Base-by-base conservation (phyloP, 768 basidiomycete genomes). In the Mycena maculata region DNA sequence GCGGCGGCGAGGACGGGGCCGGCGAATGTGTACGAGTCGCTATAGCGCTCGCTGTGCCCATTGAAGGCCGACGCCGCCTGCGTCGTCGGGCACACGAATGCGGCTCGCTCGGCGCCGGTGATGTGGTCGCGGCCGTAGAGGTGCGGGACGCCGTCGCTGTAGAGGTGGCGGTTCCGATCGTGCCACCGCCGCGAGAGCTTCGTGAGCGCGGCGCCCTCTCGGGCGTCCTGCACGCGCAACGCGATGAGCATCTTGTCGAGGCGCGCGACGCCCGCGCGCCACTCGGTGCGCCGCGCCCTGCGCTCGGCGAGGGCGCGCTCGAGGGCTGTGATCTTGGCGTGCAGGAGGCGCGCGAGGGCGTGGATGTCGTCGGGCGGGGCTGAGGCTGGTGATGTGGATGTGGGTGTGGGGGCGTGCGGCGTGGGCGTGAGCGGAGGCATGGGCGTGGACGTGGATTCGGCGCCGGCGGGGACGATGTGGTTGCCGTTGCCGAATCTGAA, bases 1-100 rank as follows among this genome's bases (percentile, higher is more conserved):
- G 20, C 33, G 23, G 25, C 12, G 41, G 23, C 49, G 38, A 36
- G 33, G 33, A 7, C 33, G 36, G 10, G n/a, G 58, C 18, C 4
- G 20, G 27, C 12, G 56, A 68, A 68, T 49, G 56, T 60, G 57
- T 68, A 68, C 56, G 61, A 38, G 57, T 68, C 67, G 9, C 49
- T 44, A 44, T 59, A 63, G 44, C 67, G 50, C 3, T 68, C 61
- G 56, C 22, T 28, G 31, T 31, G 22, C 42, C 50, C 57, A 45
- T 63, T 68, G 61, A 63, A 68, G 18, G 67, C 49, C 16, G 67
- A 63, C 16, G 61, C 61, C 4, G 67, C 61, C 20, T 47, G 36
- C 13, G 67, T 63, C 6, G 57, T 68, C 8, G 67, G 56, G 57
- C 61, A 68, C n/a, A 60, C 38, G 61, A 28, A 60, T 47, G 33